These are phyloP conservation scores for Pugionium cornutum DNA, from an alignment of 345 rosid genomes.

Conservation along the genomic window DNA sequence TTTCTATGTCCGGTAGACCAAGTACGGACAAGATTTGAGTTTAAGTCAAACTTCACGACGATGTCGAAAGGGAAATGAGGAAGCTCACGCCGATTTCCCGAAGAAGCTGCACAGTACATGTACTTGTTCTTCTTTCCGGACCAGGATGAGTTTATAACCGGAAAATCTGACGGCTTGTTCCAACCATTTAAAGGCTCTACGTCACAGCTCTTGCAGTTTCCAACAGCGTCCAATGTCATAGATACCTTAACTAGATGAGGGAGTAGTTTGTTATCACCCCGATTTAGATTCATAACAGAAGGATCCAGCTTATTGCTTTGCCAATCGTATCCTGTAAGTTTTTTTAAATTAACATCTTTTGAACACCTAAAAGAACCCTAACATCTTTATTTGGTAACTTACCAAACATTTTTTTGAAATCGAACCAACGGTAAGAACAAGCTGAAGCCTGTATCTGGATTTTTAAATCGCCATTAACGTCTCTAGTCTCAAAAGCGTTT, in stretches of 20 bases:
- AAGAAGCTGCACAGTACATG: slow-evolving; percentile 64
- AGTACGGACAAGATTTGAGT: slow-evolving; percentile 35
- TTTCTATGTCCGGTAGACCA: slow-evolving; percentile 70
- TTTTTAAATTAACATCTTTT: too few relatives aligned
- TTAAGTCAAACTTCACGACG: slow-evolving; percentile 62
- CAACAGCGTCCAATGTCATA: slow-evolving; percentile 52
- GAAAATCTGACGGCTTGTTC: slow-evolving; percentile 76
- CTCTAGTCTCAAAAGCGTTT: slow-evolving; percentile 62
- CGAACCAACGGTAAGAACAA: slow-evolving; percentile 89
- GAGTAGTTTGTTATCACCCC: slow-evolving; percentile 40
- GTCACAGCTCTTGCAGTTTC: slow-evolving; percentile 49
- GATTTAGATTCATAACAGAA: slow-evolving; percentile 61
- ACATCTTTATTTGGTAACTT: slow-evolving; percentile 23
- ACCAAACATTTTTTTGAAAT: slow-evolving; percentile 82
- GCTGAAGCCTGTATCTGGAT: slow-evolving; percentile 63
- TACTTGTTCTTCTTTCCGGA: slow-evolving; percentile 58
- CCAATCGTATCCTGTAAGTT: slow-evolving; percentile 72
- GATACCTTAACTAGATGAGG: slow-evolving; percentile 82
- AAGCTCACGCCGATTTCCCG: slow-evolving; percentile 61
- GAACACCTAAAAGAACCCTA: neutral
- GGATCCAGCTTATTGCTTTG: slow-evolving; percentile 73
- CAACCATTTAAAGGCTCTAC: slow-evolving; percentile 56
- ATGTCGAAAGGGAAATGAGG: slow-evolving; percentile 87
- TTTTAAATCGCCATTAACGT: slow-evolving; percentile 47
- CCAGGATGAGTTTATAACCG: slow-evolving; percentile 56